phyloP scores from a whole-genome alignment of 2,329 filamentous ascomycete genomes.

The Epichloe typhina region DNA sequence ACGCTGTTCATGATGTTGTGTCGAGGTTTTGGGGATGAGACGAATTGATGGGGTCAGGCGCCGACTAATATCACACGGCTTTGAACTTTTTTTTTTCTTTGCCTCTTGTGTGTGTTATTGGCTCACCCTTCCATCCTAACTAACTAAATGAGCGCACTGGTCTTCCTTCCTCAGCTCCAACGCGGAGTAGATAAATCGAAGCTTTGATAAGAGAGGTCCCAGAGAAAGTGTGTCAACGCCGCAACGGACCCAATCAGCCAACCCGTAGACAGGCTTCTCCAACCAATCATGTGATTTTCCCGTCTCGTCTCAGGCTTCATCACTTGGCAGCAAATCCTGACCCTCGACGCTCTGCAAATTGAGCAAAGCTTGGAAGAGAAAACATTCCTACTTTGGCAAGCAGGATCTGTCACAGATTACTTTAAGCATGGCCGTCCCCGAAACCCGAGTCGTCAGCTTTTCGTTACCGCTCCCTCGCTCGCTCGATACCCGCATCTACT shows the following conservation, averaged over 20 bases:
- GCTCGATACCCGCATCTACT: conserved; percentile 46
- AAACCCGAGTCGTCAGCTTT: conserved; percentile 15
- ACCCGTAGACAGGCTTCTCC: background rate
- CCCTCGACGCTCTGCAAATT: no score
- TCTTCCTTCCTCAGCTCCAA: background rate
- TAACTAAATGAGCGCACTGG: background rate
- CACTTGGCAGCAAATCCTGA: background rate
- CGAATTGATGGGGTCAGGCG: background rate
- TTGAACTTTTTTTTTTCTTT: background rate
- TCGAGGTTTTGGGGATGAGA: background rate
- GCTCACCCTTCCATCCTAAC: background rate
- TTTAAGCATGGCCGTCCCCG: background rate
- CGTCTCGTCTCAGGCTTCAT: background rate
- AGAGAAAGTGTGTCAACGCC: background rate
- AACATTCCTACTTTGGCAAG: no score
- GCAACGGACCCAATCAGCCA: background rate
- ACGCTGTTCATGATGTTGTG: background rate
- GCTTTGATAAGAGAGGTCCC: conserved; percentile 1
- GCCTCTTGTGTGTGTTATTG: background rate
- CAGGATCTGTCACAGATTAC: background rate
- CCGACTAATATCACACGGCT: background rate
- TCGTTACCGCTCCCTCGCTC: conserved; percentile 48
- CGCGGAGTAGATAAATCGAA: background rate
- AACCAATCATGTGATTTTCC: conserved; percentile 9
- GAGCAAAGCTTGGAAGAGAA: no score